A percentile compares a stretch with the other conserved stretches of the same genome.
Evolutionary conservation across 306 rosid genomes (phyloP).

Genomic region (Crotalaria pallida): DNA sequence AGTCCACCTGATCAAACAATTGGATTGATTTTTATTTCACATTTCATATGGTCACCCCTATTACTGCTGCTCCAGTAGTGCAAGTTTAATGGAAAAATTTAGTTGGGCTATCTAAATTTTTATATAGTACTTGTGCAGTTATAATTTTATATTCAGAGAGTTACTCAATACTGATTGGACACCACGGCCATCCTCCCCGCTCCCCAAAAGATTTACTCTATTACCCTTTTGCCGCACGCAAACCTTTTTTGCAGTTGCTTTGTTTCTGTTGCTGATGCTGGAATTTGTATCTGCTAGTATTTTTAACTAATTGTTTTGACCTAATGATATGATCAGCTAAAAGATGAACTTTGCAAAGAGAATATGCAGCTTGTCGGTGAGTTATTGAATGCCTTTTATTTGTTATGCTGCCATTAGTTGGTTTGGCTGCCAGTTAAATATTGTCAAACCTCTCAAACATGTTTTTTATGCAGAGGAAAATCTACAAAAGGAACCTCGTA

Average conservation of each 20-base stretch:
- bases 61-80: not conserved
- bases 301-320: not conserved
- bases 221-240: not conserved
- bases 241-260: not conserved
- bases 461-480: constrained; percentile 60
- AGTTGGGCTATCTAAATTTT: not conserved
- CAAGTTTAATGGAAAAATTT: not conserved
- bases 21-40: not conserved
- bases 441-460: constrained; percentile 13
- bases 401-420: not conserved
- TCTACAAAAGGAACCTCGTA: constrained; percentile 83
- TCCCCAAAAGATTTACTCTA: no score
- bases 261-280: not conserved
- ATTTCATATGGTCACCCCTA: not conserved
- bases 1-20: not conserved
- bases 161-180: not conserved
- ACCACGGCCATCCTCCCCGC: not conserved
- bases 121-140: not conserved
- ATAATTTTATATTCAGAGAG: not conserved
- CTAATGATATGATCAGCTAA: constrained; percentile 21
- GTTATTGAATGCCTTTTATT: constrained; percentile 28
- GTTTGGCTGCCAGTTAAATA: not conserved
- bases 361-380: constrained; percentile 87
- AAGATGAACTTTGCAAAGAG: constrained; percentile 69
- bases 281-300: not conserved